Evolutionary conservation across 345 rosid species (phyloP).

Genomic region (Ceriops zippeliana): DNA sequence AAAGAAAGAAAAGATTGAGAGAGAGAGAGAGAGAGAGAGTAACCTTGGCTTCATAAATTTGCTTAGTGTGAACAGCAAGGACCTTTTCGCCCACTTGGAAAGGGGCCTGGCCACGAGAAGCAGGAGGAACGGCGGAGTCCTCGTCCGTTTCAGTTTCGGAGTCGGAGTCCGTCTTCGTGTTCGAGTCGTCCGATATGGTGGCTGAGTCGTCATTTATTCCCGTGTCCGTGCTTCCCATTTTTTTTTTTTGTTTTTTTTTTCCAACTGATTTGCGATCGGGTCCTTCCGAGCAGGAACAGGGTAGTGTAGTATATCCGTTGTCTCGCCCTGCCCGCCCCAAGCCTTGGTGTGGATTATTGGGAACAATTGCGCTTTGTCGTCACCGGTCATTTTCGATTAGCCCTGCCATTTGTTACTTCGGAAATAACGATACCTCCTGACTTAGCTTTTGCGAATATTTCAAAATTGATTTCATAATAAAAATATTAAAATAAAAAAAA

Average conservation of each 20-base stretch:
- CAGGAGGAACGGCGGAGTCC: background rate
- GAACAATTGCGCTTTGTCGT: too few species aligned
- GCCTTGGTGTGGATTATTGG: too few species aligned
- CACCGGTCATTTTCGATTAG: too few species aligned
- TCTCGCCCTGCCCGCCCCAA: too few species aligned
- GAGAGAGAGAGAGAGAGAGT: background rate
- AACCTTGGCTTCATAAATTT: conserved; percentile 4
- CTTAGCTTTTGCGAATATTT: too few species aligned
- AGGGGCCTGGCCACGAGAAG: background rate
- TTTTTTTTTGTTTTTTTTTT: background rate
- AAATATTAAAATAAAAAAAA: too few species aligned
- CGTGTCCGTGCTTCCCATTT: background rate
- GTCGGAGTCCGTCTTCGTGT: conserved; percentile 2
- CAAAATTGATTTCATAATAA: too few species aligned
- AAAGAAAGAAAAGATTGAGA: background rate
- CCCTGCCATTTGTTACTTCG: too few species aligned
- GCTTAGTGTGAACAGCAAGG: background rate
- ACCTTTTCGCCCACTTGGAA: background rate
- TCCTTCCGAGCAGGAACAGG: too few species aligned
- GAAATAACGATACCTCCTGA: too few species aligned
- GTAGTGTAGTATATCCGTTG: too few species aligned
- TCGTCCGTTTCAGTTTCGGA: conserved; percentile 3
- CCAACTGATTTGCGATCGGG: too few species aligned
- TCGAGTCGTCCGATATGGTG: background rate
- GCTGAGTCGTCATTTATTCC: background rate